phyloP scores from a whole-genome alignment of 1,139 yeast genomes.

The Saccharomyces hybrid region DNA sequence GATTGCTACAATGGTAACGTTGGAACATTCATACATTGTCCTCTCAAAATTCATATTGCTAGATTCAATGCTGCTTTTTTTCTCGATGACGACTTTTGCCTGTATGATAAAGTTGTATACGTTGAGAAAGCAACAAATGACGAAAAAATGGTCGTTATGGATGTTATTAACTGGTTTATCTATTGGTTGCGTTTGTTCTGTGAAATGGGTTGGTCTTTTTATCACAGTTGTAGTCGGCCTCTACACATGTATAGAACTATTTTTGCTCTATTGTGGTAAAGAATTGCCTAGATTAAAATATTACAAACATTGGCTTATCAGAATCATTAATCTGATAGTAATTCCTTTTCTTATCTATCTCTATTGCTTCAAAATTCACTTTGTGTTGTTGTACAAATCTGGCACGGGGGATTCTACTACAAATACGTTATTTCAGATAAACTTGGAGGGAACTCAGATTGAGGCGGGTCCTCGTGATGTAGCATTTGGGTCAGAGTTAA shows the following conservation, averaged over 20 bases:
- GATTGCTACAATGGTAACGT: slow-evolving; percentile 49
- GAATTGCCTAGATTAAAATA: slow-evolving; percentile 39
- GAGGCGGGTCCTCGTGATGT: slow-evolving; percentile 53
- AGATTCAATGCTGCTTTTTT: slow-evolving; percentile 66
- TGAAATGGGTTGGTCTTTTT: slow-evolving; percentile 93
- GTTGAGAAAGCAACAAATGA: slow-evolving; percentile 39
- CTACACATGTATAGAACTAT: slow-evolving; percentile 71
- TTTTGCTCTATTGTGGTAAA: slow-evolving; percentile 47
- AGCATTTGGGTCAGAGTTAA: slow-evolving; percentile 52
- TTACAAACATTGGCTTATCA: slow-evolving; percentile 58
- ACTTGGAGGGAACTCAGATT: slow-evolving; percentile 49
- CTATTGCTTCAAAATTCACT: slow-evolving; percentile 72
- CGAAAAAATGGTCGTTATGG: slow-evolving; percentile 47
- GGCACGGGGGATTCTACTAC: slow-evolving; percentile 76
- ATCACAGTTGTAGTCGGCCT: slow-evolving; percentile 77
- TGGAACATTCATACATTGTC: slow-evolving; percentile 59
- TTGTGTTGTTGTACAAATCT: slow-evolving; percentile 59
- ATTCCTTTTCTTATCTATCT: slow-evolving; percentile 70
- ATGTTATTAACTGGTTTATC: slow-evolving; percentile 62
- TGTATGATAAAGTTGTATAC: slow-evolving; percentile 50
- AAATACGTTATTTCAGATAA: slow-evolving; percentile 62
- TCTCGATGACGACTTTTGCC: slow-evolving; percentile 55
- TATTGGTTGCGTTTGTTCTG: slow-evolving; percentile 88
- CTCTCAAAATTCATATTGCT: slow-evolving; percentile 63
- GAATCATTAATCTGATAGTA: slow-evolving; percentile 59